A percentile compares a stretch with the other conserved stretches of the same genome.
Evolutionary conservation across 495 filamentous ascomycete genomes (phyloP).

Genomic region (Aspergillus haitiensis): DNA sequence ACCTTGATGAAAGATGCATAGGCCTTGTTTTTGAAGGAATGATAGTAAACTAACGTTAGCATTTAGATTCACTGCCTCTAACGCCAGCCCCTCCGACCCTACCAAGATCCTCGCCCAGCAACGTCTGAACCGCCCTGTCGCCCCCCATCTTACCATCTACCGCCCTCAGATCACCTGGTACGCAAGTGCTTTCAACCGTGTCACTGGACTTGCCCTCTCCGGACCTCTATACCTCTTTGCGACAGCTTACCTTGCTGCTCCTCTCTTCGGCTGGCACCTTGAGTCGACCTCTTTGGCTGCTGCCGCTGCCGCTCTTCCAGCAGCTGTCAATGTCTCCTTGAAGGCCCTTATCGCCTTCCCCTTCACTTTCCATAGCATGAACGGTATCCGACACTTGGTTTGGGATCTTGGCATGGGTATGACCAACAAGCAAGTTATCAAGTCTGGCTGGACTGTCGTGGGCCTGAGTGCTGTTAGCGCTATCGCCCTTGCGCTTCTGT

Average conservation of each 20-base stretch:
- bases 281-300: slow-evolving; percentile 78
- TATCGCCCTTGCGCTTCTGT: slow-evolving; percentile 59
- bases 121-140: slow-evolving; percentile 78
- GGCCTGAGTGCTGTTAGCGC: slow-evolving; percentile 64
- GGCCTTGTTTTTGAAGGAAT: background rate
- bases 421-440: slow-evolving; percentile 67
- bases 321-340: slow-evolving; percentile 64
- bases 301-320: slow-evolving; percentile 70
- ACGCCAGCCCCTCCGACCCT: slow-evolving; percentile 57
- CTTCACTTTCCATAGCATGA: slow-evolving; percentile 83
- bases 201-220: slow-evolving; percentile 73
- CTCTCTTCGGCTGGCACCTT: slow-evolving; percentile 79
- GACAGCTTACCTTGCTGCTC: slow-evolving; percentile 78
- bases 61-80: slow-evolving; percentile 54
- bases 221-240: slow-evolving; percentile 81
- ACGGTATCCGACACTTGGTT: slow-evolving; percentile 84
- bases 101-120: slow-evolving; percentile 77
- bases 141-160: slow-evolving; percentile 91
- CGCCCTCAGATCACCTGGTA: slow-evolving; percentile 85
- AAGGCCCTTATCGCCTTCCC: slow-evolving; percentile 77
- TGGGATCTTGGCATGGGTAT: slow-evolving; percentile 79
- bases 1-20: background rate
- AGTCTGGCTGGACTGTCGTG: slow-evolving; percentile 73
- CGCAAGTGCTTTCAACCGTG: slow-evolving; percentile 68
- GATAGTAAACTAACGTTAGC: slow-evolving; percentile 12